Base-by-base conservation (phyloP, 495 filamentous ascomycete species). In the Penicillium chermesinum region DNA sequence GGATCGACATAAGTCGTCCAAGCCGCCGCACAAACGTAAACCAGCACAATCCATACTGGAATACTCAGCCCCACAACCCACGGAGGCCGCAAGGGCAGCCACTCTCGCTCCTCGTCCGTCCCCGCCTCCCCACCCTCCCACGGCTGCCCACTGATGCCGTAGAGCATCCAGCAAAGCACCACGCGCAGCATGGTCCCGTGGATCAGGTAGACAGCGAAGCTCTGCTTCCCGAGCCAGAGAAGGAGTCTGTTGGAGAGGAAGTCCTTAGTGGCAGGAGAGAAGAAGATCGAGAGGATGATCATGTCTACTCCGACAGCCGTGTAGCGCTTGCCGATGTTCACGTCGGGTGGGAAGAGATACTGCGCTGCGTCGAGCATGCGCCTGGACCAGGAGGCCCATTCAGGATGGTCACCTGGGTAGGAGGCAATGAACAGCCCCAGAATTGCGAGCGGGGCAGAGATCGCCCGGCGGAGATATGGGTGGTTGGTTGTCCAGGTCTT, bases 1-100 rank as follows among this genome's bases (percentile, higher is more conserved):
- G 77, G 72, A 61, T 87, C 84, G 1, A 87, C 80, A 44, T 83
- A 79, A 4, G 66, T 75, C 0, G 82, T 85, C 84, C 84, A 87
- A 13, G 80, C 53, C 52, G 77, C 67, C 0, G 83, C 81, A n/a
- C 61, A 59, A 15, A 67, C 59, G 55, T 85, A 85, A 0, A 83
- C 68, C 4, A 84, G 54, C 1, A 65, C 69, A 42, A 85, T 75
- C 77, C 81, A 87, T 17, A 74, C 53, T 0, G 77, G 75, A 36
- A 79, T 69, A 47, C 76, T 67, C 7, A 79, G 57, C 2, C 71
- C 59, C 22, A 77, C 72, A 7, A 77, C 67, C 61, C 60, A 61
- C 2, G 65, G 63, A 17, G 66, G 56, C 50, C 66, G 52, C 50
- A 73, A 36, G 22, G 66, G 69, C 27, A 70, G 50, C 61, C 66